Base-by-base conservation (phyloP, 352 stramenopile genomes). In the Phytophthora lateralis region DNA sequence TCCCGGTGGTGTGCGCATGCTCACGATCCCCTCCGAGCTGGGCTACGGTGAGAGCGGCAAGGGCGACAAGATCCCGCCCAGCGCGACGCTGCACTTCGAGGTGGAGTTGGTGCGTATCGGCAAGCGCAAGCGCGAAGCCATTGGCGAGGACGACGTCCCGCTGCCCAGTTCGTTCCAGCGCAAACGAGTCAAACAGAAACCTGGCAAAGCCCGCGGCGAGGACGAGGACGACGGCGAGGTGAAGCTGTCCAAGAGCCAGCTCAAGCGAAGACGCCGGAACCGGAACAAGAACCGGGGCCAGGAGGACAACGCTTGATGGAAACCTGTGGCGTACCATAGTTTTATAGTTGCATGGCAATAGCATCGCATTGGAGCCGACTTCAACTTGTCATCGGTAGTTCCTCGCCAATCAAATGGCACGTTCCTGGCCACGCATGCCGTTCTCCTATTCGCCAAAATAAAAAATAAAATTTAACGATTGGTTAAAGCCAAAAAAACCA, bases 41-140 rank as follows among this genome's bases (percentile, higher is more conserved):
- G 85, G 70, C 18, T 94, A 91, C 62, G 84, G 83, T 21, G 72
- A 67, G 42, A 76, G 51, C 20, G 73, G 76, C 66, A 91, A 91
- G 48, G 80, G 79, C 27, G 75, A 80, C 45, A 92, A 92, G 71
- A 91, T 94, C 48, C 85, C 82, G 24, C 75, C 82, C 32, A 89
- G 90, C 68, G 64, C 79, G 60, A 92, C 82, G 66, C 72, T 94
- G 10, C 80, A 77, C 48, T 94, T 94, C 42, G 85, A 92, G 38
- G 82, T 94, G 32, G 85, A 92, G 54, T 73, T 94, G 37, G 71
- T 94, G 49, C 80, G 84, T 48, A 78, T 91, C 27, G 84, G 84
- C 57, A 91, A 89, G 56, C 81, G 80, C 45, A 88, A 91, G 66
- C 78, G 81, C 32, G 82, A 88, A 30, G 38, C 53, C 3, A 56